Evolutionary conservation across 1,284 basidiomycete species (phyloP).

Genomic region (Macrocystidia cucumis): DNA sequence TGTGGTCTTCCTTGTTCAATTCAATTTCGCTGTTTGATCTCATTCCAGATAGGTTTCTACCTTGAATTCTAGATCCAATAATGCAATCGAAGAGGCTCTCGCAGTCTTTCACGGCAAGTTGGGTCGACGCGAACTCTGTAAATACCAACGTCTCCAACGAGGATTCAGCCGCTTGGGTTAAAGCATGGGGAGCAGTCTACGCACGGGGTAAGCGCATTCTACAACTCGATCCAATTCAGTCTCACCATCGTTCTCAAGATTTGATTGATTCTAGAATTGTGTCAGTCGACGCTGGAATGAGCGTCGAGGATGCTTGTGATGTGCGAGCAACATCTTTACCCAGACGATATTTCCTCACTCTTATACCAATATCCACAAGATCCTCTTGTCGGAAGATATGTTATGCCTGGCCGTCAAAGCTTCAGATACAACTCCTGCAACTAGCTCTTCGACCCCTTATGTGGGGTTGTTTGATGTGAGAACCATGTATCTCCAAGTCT

Average conservation of each 20-base stretch:
- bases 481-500: no score
- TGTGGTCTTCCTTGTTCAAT: no score
- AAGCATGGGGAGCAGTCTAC: constrained; percentile 43
- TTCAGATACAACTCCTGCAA: constrained; percentile 15
- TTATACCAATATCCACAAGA: constrained; percentile 28
- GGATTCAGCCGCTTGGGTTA: no score
- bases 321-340: constrained; percentile 27
- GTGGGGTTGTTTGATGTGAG: constrained; percentile 71
- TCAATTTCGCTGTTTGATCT: no score
- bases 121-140: constrained; percentile 18
- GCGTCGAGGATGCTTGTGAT: constrained; percentile 75
- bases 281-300: constrained; percentile 53
- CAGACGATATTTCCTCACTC: constrained; percentile 1
- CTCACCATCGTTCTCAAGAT: constrained; percentile 28
- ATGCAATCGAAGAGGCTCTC: constrained; percentile 32
- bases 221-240: background rate
- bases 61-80: no score
- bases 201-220: constrained; percentile 38
- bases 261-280: constrained; percentile 60
- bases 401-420: constrained; percentile 56
- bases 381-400: constrained; percentile 52
- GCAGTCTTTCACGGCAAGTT: constrained; percentile 26
- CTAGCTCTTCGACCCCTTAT: constrained; percentile 27
- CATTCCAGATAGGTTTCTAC: no score
- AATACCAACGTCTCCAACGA: constrained; percentile 23